Base-by-base conservation (phyloP, 306 rosid species). In the Castanea crenata region DNA sequence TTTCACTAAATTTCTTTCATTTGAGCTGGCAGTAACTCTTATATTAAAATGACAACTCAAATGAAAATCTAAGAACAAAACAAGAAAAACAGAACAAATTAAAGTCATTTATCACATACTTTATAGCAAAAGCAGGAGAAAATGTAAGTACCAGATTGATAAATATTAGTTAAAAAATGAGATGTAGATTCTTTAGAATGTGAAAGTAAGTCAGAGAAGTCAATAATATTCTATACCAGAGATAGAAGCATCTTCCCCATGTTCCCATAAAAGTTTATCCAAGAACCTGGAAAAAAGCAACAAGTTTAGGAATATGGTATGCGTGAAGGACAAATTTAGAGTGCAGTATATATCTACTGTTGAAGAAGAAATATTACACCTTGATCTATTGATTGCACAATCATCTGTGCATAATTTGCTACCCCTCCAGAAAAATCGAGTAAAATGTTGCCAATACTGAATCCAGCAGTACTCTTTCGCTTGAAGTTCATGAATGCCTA, bases 191-290 rank as follows among this genome's bases (percentile, higher is more conserved):
- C 5, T 11, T 8, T 62, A 23, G 18, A 62, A 62, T 16, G 35
- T 8, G 25, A 79, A 46, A 67, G 41, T 21, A 25, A 35, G 56
- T 69, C 34, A 20, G 38, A 29, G 11, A 25, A 58, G 6, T 27
- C 52, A 35, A 78, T 34, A 76, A 5, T 61, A 54, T 54, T 73
- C 6, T 88, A 21, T 92, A 89, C 96, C 93, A 91, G 71, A 29
- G 92, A 91, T 55, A 92, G 83, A 80, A 92, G 75, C 49, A 90
- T 86, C 86, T 92, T 92, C 38, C 93, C 97, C 19, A 85, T 84
- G 69, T 92, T 92, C 21, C 96, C 97, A 38, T 79, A 91, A 38
- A 92, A 92, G 85, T 91, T 92, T 67, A 87, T 87, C 97, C 89
- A 91, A 59, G 93, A 90, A 70, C 74, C 97, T 90, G 81, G 11